Conservation (phyloP, 495 filamentous ascomycete species). For the Talaromyces nanjingensis region DNA sequence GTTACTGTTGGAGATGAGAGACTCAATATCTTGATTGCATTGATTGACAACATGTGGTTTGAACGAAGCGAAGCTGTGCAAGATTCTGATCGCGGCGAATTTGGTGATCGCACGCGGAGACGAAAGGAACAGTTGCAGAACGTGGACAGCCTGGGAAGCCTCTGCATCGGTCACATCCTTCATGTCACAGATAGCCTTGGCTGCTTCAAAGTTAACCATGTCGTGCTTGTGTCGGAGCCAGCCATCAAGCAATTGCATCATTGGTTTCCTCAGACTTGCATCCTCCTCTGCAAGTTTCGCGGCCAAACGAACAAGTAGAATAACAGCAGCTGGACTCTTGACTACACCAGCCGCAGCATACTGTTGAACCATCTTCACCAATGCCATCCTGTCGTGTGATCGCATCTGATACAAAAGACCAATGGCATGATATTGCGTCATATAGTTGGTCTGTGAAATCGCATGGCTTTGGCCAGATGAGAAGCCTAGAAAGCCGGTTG, state of each 20-base stretch:
- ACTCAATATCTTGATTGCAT: slow-evolving; percentile 96
- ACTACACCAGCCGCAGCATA: slow-evolving; percentile 85
- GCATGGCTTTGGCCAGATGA: slow-evolving; percentile 59
- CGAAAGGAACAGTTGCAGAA: slow-evolving; percentile 92
- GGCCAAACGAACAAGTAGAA: slow-evolving; percentile 87
- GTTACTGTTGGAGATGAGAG: slow-evolving; percentile 91
- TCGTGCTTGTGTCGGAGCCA: slow-evolving; percentile 98
- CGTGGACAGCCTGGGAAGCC: slow-evolving; percentile 85
- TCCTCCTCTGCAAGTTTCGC: slow-evolving; percentile 96
- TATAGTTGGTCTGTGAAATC: slow-evolving; percentile 69
- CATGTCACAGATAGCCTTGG: slow-evolving; percentile 94
- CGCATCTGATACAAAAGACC: slow-evolving; percentile 97
- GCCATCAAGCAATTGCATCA: slow-evolving; percentile 91
- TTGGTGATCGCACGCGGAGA: slow-evolving; percentile 96
- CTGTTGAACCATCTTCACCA: slow-evolving; percentile 99
- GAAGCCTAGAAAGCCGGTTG: slow-evolving; percentile 85
- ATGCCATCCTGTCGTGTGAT: slow-evolving; percentile 90
- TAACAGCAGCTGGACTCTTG: slow-evolving; percentile 87
- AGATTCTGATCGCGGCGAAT: slow-evolving; percentile 93
- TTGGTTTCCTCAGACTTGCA: slow-evolving; percentile 75
- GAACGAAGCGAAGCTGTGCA: slow-evolving; percentile 92
- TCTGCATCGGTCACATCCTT: slow-evolving; percentile 88
- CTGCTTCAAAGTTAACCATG: slow-evolving; percentile 99
- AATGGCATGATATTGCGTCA: slow-evolving; percentile 98
- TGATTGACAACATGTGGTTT: slow-evolving; percentile 86